phyloP scores from a whole-genome alignment of 2,329 filamentous ascomycete species.

The Aspergillus bombycis region DNA sequence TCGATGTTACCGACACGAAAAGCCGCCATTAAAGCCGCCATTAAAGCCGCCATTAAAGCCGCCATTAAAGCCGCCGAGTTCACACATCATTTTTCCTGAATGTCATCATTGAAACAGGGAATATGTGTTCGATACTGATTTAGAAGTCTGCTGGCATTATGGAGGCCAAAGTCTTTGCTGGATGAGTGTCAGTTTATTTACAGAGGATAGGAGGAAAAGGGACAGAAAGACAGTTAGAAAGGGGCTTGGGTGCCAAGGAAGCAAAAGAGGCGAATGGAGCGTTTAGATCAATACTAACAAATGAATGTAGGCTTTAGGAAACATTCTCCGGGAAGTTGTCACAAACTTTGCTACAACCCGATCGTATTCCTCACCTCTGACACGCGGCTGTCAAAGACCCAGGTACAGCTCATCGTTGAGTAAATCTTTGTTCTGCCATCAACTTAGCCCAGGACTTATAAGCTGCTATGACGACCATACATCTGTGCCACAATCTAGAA shows the following conservation, averaged over 20 bases:
- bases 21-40: conserved; percentile 79
- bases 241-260: not conserved
- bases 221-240: not conserved
- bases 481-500: conserved; percentile 84
- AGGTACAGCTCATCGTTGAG: conserved; percentile 79
- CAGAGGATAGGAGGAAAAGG: too few relatives aligned
- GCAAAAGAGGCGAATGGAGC: not conserved
- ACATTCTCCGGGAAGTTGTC: conserved; percentile 66
- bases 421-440: conserved; percentile 65
- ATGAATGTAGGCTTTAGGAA: conserved; percentile 80
- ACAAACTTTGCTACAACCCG: conserved; percentile 77
- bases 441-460: not conserved
- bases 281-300: conserved; percentile 52
- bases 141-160: conserved; percentile 74
- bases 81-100: conserved; percentile 86
- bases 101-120: conserved; percentile 88
- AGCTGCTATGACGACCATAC: conserved; percentile 32
- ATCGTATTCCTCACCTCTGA: conserved; percentile 73
- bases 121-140: conserved; percentile 74
- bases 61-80: conserved; percentile 81
- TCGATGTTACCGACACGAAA: conserved; percentile 69
- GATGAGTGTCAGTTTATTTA: not conserved
- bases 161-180: conserved; percentile 77
- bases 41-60: conserved; percentile 78
- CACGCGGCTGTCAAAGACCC: conserved; percentile 68